phyloP scores from a whole-genome alignment of 257 asterid genomes.

The Linaria vulgaris region DNA sequence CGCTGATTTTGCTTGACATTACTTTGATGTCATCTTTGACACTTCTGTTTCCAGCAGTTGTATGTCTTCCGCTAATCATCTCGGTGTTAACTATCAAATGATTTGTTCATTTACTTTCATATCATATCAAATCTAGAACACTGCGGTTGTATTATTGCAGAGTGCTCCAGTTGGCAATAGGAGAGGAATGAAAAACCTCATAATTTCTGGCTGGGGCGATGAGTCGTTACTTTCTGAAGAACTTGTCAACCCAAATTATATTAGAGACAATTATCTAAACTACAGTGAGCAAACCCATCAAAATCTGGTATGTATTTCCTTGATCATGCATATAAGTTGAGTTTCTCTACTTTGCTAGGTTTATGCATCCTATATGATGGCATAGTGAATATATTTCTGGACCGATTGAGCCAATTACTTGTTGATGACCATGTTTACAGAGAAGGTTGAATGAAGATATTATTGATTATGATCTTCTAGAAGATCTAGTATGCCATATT shows the following conservation, averaged over 20 bases:
- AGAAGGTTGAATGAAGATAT: constrained; percentile 83
- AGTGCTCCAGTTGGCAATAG: constrained; percentile 73
- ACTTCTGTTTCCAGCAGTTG: constrained; percentile 8
- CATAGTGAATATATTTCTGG: constrained; percentile 9
- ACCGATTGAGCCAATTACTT: constrained; percentile 20
- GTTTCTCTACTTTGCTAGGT: background rate
- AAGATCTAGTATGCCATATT: constrained; percentile 85
- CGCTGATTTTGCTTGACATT: background rate
- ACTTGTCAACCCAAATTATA: constrained; percentile 62
- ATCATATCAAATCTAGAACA: constrained; percentile 18
- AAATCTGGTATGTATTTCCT: constrained; percentile 62
- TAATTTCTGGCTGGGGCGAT: constrained; percentile 96
- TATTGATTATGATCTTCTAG: constrained; percentile 93
- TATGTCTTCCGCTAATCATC: constrained; percentile 13
- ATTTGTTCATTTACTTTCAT: constrained; percentile 1
- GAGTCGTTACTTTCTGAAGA: constrained; percentile 85
- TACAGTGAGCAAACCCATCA: constrained; percentile 75
- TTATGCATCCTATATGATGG: background rate
- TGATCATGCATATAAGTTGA: background rate
- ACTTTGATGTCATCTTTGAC: constrained; percentile 6
- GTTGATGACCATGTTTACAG: constrained; percentile 43
- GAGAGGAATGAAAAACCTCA: constrained; percentile 88
- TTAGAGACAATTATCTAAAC: constrained; percentile 49
- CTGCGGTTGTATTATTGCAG: constrained; percentile 42
- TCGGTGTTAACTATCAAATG: background rate